Conservation (phyloP, 2,329 filamentous ascomycete species). For the Cladophialophora psammophila region DNA sequence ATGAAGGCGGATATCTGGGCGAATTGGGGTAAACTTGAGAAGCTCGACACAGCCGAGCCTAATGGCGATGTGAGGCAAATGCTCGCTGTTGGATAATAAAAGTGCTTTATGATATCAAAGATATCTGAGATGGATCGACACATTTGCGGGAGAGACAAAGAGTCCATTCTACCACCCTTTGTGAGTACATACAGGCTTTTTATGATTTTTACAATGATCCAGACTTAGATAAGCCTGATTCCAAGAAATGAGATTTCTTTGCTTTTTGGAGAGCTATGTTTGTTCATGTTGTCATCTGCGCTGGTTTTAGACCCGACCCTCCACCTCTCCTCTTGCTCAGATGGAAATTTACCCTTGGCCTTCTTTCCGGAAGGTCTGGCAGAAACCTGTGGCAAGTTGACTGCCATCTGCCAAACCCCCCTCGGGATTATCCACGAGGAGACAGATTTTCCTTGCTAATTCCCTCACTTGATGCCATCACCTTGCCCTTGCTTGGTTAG, state of each 20-base stretch:
- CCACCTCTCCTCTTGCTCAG: neutral
- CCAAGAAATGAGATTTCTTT: conserved; percentile 1
- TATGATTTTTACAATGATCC: conserved; percentile 2
- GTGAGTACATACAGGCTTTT: conserved; percentile 16
- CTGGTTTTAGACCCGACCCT: neutral
- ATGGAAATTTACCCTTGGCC: neutral
- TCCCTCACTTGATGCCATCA: conserved; percentile 6
- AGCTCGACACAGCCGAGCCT: conserved; percentile 24
- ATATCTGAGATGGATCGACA: neutral
- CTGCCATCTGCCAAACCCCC: neutral
- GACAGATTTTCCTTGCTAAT: neutral
- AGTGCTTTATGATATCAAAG: conserved; percentile 10
- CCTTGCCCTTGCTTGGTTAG: neutral
- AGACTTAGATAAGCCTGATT: neutral
- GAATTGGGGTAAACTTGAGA: conserved; percentile 39
- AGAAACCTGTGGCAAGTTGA: neutral
- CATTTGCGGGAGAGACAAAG: neutral
- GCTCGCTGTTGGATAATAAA: conserved; percentile 24
- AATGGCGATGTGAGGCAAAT: conserved; percentile 24
- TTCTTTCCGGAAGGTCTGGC: neutral
- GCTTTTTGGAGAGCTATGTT: neutral
- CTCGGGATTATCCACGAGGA: neutral
- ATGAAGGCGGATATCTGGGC: conserved; percentile 43
- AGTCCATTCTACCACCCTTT: neutral
- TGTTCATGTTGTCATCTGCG: neutral